Base-by-base conservation (phyloP, 2,329 filamentous ascomycete genomes). In the Phialophora expanda region DNA sequence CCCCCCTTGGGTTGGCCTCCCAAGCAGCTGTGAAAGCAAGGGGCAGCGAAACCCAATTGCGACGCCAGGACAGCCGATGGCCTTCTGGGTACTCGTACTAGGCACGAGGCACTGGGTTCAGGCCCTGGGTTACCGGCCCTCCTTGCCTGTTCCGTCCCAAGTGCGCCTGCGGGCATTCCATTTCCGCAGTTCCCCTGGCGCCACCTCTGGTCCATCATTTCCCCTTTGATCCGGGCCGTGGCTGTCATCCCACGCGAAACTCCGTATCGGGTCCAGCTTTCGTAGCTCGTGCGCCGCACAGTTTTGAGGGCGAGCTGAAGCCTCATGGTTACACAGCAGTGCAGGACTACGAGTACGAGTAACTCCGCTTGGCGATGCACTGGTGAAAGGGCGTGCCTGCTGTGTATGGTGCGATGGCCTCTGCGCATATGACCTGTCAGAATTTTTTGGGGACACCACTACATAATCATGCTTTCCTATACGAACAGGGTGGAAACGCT, bases 91-190 rank as follows among this genome's bases (percentile, higher is more conserved):
- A 24, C 24, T 24, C 3, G 24, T 24, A 3, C 2, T 34, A 7
- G 32, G 32, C 9, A 34, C 32, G 11, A 12, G 32, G 32, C 32
- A 34, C 6, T n/a, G n/a, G n/a, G n/a, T n/a, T n/a, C n/a, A n/a
- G n/a, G n/a, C n/a, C n/a, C 34, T 38, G 34, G 32, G 34, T 14
- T 41, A 41, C 38, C 38, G 34, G 34, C 34, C 34, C 78, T 79
- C 66, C 83, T 80, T 34, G 65, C 38, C 38, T 67, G 7, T 44
- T 60, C 17, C 4, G 14, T n/a, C 14, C 38, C 38, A 44, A 44
- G 38, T 44, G 38, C 38, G 3, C 20, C 50, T n/a, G 24, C 30
- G 61, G 24, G 26, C 30, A 32, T 56, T 56, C 20, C 28, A 32
- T 56, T 56, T 56, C 53, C 53, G 53, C 28, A 38, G 2, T 56